Evolutionary conservation across 176 grass and related monocot species (phyloP).

Genomic region (Ensete ventricosum): DNA sequence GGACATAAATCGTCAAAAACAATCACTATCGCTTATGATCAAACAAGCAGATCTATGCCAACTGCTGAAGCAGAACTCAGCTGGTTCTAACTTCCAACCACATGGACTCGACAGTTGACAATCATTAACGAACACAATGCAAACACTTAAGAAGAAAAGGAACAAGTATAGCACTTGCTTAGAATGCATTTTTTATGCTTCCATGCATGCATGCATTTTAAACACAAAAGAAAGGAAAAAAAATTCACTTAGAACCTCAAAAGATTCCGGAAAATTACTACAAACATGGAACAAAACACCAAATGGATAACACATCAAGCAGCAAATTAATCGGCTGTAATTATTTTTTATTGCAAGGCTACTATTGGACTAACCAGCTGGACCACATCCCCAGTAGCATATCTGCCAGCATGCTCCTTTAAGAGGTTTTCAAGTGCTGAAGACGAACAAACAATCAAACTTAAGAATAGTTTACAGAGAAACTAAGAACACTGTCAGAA

Average conservation of each 20-base stretch:
- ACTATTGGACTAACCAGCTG: slow-evolving; percentile 48
- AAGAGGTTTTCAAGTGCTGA: slow-evolving; percentile 74
- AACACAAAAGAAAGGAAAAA: neutral
- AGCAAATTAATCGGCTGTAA: neutral
- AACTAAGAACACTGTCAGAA: neutral
- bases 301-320: neutral
- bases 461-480: slow-evolving; percentile 1
- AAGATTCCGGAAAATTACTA: neutral
- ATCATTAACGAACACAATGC: too few relatives aligned
- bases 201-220: neutral
- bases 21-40: too few relatives aligned
- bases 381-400: slow-evolving; percentile 63
- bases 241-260: neutral
- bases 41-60: neutral
- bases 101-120: too few relatives aligned
- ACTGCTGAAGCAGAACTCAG: neutral
- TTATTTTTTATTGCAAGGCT: neutral
- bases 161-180: slow-evolving; percentile 1
- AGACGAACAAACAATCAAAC: neutral
- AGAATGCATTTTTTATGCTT: neutral
- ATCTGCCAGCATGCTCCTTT: slow-evolving; percentile 48
- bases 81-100: neutral
- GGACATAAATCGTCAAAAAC: too few relatives aligned
- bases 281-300: neutral
- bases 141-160: neutral